Conservation (phyloP, 1,284 basidiomycete genomes). For the Fistulinella cinereoalba region DNA sequence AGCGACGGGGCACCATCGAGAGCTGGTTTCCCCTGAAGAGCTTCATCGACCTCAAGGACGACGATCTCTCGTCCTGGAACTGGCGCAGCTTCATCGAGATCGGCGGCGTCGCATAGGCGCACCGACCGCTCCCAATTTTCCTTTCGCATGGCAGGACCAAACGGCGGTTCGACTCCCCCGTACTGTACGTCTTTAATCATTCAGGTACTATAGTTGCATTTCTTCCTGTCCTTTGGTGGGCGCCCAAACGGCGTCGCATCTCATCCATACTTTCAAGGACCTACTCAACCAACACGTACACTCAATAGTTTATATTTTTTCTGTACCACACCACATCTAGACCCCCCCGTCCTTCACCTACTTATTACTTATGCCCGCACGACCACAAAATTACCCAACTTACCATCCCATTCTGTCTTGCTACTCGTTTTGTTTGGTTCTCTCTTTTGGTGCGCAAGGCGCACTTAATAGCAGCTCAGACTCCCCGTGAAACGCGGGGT, state of each 20-base stretch:
- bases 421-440: too few species aligned
- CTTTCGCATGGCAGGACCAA: constrained; percentile 6
- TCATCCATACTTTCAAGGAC: constrained; percentile 26
- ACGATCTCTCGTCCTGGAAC: constrained; percentile 43
- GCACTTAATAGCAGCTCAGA: too few species aligned
- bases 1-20: constrained; percentile 41
- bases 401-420: too few species aligned
- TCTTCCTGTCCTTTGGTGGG: background rate
- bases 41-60: constrained; percentile 62
- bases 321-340: constrained; percentile 12
- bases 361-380: background rate
- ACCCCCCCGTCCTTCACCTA: background rate
- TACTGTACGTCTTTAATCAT: constrained; percentile 14
- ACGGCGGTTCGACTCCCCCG: background rate
- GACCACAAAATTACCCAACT: too few species aligned
- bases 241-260: background rate
- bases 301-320: constrained; percentile 18
- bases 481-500: too few species aligned
- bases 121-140: background rate
- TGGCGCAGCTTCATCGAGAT: constrained; percentile 67
- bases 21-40: constrained; percentile 50
- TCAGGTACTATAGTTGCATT: constrained; percentile 14
- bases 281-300: too few species aligned
- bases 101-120: constrained; percentile 34
- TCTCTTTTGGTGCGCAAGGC: too few species aligned